Conservation (phyloP, 352 stramenopile genomes). For the Phytophthora sansomeana region DNA sequence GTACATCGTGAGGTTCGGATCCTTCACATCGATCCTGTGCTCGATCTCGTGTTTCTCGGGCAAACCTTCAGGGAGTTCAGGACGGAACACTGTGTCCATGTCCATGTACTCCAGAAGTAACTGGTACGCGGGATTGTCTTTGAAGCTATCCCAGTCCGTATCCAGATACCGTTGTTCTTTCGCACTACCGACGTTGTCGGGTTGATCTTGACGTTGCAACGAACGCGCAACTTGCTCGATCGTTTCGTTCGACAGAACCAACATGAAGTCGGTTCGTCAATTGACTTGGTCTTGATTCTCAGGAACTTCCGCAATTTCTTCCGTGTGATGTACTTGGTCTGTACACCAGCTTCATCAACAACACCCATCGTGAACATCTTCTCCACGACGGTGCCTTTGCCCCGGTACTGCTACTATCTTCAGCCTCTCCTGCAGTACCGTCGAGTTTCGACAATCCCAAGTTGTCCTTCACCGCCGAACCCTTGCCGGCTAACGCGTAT, state of each 20-base stretch:
- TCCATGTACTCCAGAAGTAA: no score
- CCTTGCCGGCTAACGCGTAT: no score
- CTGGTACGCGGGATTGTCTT: no score
- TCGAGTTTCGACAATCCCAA: no score
- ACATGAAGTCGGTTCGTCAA: slow-evolving; percentile 21
- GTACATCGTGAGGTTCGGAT: slow-evolving; percentile 5
- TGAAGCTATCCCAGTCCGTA: slow-evolving; percentile 20
- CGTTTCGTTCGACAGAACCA: slow-evolving; percentile 16
- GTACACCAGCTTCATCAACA: slow-evolving; percentile 3
- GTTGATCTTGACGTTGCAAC: slow-evolving; percentile 8
- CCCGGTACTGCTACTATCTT: background rate
- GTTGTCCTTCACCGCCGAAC: no score
- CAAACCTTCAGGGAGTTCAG: no score
- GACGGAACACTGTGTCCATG: no score
- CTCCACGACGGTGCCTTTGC: slow-evolving; percentile 8
- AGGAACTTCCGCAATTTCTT: slow-evolving; percentile 24
- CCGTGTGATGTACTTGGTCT: slow-evolving; percentile 15
- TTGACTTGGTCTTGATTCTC: slow-evolving; percentile 15
- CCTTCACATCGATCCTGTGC: no score
- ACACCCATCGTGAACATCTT: slow-evolving; percentile 18
- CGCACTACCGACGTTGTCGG: slow-evolving; percentile 15
- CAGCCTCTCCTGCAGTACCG: background rate
- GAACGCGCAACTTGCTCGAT: slow-evolving; percentile 17
- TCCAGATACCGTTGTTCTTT: slow-evolving; percentile 23
- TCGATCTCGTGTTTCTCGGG: no score